A percentile compares a stretch with the other conserved stretches of the same genome.
Evolutionary conservation across 352 stramenopile genomes (phyloP).

Genomic region (Globisporangium radiosum): DNA sequence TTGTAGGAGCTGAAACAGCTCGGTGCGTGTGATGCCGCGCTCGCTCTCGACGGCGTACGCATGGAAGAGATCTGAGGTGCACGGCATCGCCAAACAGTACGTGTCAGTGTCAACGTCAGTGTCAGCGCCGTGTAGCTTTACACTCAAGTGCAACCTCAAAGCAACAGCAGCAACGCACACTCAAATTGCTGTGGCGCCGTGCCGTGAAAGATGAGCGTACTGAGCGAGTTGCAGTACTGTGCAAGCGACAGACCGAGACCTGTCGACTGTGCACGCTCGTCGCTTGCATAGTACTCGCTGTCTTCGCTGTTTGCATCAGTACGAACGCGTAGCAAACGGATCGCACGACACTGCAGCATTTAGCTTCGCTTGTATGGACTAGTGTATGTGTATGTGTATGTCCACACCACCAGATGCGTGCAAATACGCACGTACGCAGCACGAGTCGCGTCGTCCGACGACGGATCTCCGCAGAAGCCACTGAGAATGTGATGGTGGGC

Average conservation of each 20-base stretch:
- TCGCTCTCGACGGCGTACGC: slow-evolving; percentile 48
- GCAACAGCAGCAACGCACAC: slow-evolving; percentile 23
- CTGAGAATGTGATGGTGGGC: slow-evolving; percentile 36
- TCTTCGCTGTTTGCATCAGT: not conserved
- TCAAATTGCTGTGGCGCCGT: slow-evolving; percentile 41
- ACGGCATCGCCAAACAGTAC: not conserved
- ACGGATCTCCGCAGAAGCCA: slow-evolving; percentile 29
- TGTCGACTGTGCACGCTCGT: not conserved
- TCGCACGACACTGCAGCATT: too few relatives aligned
- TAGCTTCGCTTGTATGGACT: too few relatives aligned
- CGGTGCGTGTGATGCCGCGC: slow-evolving; percentile 41
- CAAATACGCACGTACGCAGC: too few relatives aligned
- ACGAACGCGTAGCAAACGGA: too few relatives aligned
- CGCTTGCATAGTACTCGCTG: not conserved
- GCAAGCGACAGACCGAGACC: slow-evolving; percentile 36
- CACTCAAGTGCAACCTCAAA: too few relatives aligned
- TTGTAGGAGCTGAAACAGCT: slow-evolving; percentile 49
- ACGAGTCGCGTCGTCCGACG: not conserved
- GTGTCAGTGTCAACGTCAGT: not conserved
- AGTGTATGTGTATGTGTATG: not conserved
- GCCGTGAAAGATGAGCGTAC: slow-evolving; percentile 37
- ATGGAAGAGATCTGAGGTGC: slow-evolving; percentile 39
- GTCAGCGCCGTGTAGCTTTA: too few relatives aligned
- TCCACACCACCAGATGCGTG: too few relatives aligned
- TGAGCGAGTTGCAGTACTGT: slow-evolving; percentile 43